These are phyloP conservation scores for Carallia brachiata DNA, from an alignment of 345 rosid species.

Conservation along the genomic window DNA sequence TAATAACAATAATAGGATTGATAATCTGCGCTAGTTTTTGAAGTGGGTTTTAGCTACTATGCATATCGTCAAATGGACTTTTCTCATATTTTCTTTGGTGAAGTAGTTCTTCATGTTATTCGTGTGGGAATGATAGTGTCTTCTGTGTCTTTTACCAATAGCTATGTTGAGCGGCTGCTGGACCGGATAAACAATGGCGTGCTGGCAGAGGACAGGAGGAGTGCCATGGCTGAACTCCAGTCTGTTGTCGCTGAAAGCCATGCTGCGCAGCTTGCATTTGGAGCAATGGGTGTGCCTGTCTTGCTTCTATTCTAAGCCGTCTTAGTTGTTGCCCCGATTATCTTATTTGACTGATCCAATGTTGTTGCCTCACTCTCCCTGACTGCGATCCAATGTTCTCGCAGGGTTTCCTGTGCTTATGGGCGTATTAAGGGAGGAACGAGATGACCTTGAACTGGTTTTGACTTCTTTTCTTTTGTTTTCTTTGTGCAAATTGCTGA, in stretches of 20 bases:
- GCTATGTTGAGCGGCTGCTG: constrained; percentile 87
- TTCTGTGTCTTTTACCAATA: constrained; percentile 18
- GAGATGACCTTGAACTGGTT: constrained; percentile 94
- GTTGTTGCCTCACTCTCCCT: constrained; percentile 23
- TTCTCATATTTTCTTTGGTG: not conserved
- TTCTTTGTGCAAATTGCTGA: not conserved
- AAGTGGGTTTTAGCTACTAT: too few relatives aligned
- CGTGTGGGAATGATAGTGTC: not conserved
- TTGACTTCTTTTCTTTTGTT: constrained; percentile 3
- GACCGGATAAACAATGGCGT: constrained; percentile 86
- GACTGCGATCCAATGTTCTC: constrained; percentile 14
- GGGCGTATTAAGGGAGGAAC: constrained; percentile 80
- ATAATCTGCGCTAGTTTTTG: too few relatives aligned
- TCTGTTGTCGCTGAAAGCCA: constrained; percentile 82
- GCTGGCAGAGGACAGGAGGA: constrained; percentile 87
- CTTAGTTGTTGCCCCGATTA: not conserved
- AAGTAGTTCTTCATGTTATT: not conserved
- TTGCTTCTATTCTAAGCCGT: constrained; percentile 8
- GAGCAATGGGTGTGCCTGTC: constrained; percentile 67
- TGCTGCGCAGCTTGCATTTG: constrained; percentile 85
- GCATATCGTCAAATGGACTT: not conserved
- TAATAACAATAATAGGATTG: too few relatives aligned
- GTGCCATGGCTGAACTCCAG: constrained; percentile 84
- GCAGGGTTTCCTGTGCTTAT: constrained; percentile 92
- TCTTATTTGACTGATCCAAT: constrained; percentile 10